Conservation (phyloP, 2,329 filamentous ascomycete species). For the Hymenoscyphus fraxineus region DNA sequence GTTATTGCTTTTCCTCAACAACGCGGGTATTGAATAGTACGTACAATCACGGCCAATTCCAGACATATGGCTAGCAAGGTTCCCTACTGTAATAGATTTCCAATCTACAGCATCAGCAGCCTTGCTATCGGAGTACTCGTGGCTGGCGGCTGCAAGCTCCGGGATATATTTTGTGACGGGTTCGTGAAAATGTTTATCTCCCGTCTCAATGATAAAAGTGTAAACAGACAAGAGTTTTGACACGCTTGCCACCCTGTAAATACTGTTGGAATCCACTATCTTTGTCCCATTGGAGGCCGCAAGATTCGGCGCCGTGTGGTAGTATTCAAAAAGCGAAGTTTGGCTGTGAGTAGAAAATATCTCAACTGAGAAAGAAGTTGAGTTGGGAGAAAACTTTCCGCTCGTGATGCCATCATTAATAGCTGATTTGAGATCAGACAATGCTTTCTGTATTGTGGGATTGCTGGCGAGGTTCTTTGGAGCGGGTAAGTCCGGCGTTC, state of each 20-base stretch:
- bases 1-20: slow-evolving; percentile 1
- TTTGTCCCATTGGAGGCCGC: slow-evolving; percentile 34
- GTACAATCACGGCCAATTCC: slow-evolving; percentile 20
- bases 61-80: slow-evolving; percentile 23
- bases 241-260: slow-evolving; percentile 42
- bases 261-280: slow-evolving; percentile 38
- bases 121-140: slow-evolving; percentile 9
- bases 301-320: slow-evolving; percentile 33
- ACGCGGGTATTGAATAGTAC: background rate
- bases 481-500: slow-evolving; percentile 6
- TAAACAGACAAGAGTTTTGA: slow-evolving; percentile 45
- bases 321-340: slow-evolving; percentile 35
- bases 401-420: background rate
- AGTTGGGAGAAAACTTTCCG: background rate
- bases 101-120: slow-evolving; percentile 21
- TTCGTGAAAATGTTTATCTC: slow-evolving; percentile 39
- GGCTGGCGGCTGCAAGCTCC: slow-evolving; percentile 34
- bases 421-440: slow-evolving; percentile 2
- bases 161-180: slow-evolving; percentile 43
- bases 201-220: slow-evolving; percentile 40
- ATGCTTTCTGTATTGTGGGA: slow-evolving; percentile 12
- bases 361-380: slow-evolving; percentile 39
- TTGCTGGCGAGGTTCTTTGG: slow-evolving; percentile 7
- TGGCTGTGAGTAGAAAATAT: slow-evolving; percentile 36
- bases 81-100: slow-evolving; percentile 21